Base-by-base conservation (phyloP, 495 filamentous ascomycete species). In the Xylaria longipes region DNA sequence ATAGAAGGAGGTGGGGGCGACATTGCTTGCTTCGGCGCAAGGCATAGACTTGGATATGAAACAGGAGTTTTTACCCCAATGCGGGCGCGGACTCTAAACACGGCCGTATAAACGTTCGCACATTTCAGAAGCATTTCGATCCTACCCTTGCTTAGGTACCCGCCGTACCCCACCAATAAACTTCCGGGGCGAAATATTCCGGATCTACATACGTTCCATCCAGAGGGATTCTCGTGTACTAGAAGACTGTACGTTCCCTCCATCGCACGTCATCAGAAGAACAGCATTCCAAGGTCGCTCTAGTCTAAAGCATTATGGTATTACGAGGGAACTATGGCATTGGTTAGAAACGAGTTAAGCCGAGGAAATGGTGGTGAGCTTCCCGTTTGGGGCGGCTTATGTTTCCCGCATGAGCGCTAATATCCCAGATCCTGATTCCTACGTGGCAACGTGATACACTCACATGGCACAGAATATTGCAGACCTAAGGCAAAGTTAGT, bases 1-100 rank as follows among this genome's bases (percentile, higher is more conserved):
- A 88, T 64, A 89, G 83, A 68, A 87, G 94, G 71, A 88, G 88
- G 78, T 98, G 93, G 92, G 94, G 93, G 62, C 81, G 88, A 48
- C 94, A 97, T 81, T 98, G 94, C 78, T 83, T 98, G 62, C 81
- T 97, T 70, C 85, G 85, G 75, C 88, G 88, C 72, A 86, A 80
- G 75, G 75, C 54, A 52, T 82, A 77, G 48, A 22, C 17, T 48
- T 56, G 56, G 27, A 35, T 60, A 70, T 70, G 46, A 25, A 64
- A 41, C 31, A 29, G 35, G n/a, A 46, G 39, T 52, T 62, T 52
- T 35, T 20, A 5, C 45, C 20, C 29, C 35, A 46, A 68, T 68
- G 41, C 27, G 20, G 64, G 66, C 66, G 25, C 25, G 41, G 17
- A 20, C 25, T 29, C 29, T 33, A 46, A 46, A 46, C 22, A 62